Percentiles rank a stretch among this genome's conserved stretches.
These are phyloP conservation scores for Erodium chrysanthum DNA, from an alignment of 441 rosid genomes.

Conservation along the genomic window DNA sequence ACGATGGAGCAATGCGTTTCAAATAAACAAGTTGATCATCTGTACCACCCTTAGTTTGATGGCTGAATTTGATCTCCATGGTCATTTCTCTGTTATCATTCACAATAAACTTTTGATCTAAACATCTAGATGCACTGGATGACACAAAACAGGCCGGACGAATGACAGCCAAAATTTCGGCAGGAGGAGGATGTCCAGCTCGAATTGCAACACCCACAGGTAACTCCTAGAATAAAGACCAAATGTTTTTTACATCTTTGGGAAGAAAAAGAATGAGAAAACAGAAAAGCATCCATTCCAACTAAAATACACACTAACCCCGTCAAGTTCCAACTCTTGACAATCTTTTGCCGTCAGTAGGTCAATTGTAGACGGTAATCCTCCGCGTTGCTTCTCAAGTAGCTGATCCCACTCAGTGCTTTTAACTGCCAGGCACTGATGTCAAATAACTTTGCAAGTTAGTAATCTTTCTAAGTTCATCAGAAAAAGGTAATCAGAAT, in stretches of 20 bases:
- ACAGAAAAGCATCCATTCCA: background rate
- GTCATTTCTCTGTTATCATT: conserved; percentile 36
- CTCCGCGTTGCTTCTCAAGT: conserved; percentile 30
- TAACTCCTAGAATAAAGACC: conserved; percentile 35
- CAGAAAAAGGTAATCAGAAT: background rate
- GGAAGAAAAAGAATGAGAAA: background rate
- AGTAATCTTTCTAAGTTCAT: background rate
- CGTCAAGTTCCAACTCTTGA: conserved; percentile 37
- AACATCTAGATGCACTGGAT: conserved; percentile 26
- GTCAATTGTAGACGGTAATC: conserved; percentile 46
- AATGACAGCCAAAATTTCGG: conserved; percentile 58
- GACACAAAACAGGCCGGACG: conserved; percentile 42
- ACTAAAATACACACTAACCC: conserved; percentile 31
- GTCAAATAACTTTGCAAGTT: conserved; percentile 15
- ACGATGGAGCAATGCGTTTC: conserved; percentile 25
- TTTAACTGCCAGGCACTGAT: conserved; percentile 39
- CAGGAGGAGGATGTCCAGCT: conserved; percentile 45
- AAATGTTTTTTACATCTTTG: background rate
- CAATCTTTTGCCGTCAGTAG: conserved; percentile 42
- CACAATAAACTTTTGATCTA: conserved; percentile 48
- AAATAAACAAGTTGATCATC: conserved; percentile 24
- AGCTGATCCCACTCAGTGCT: conserved; percentile 39
- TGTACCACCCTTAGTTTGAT: conserved; percentile 14
- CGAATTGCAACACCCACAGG: conserved; percentile 24
- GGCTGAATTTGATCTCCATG: conserved; percentile 32